These are phyloP conservation scores for Penicillium sp. DNA, from an alignment of 2,329 filamentous ascomycete species.

Conservation along the genomic window DNA sequence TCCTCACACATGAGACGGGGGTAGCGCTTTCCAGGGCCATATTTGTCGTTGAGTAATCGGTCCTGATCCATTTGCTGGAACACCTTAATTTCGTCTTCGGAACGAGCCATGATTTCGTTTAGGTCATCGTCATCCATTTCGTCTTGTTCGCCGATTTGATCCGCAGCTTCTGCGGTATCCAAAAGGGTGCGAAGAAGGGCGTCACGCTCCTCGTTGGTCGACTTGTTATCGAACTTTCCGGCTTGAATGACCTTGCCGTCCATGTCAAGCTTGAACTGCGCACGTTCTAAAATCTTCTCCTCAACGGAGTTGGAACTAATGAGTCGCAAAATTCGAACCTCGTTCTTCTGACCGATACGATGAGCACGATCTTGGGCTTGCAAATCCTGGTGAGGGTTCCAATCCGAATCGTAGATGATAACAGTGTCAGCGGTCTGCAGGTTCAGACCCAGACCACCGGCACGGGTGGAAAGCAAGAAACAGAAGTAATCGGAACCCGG, in stretches of 20 bases:
- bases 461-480: constrained; percentile 97
- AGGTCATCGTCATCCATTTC: constrained; percentile 99
- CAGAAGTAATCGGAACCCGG: constrained; percentile 93
- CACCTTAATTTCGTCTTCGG: constrained; percentile 70
- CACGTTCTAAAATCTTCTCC: constrained; percentile 96
- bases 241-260: constrained; percentile 99
- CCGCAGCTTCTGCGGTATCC: constrained; percentile 71
- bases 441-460: constrained; percentile 95
- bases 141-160: constrained; percentile 78
- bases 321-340: constrained; percentile 91
- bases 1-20: constrained; percentile 83
- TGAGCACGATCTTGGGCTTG: constrained; percentile 99
- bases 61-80: constrained; percentile 87
- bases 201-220: constrained; percentile 96
- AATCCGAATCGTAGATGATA: constrained; percentile 99
- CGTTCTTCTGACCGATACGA: constrained; percentile 99
- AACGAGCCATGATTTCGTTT: constrained; percentile 90
- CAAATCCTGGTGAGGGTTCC: constrained; percentile 99
- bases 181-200: constrained; percentile 92
- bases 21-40: constrained; percentile 68
- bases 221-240: constrained; percentile 99
- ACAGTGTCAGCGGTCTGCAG: constrained; percentile 97
- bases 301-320: constrained; percentile 98
- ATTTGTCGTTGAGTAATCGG: constrained; percentile 64
- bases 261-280: constrained; percentile 98